Base-by-base conservation (phyloP, 306 rosid genomes). In the Cicer pinnatifidum region DNA sequence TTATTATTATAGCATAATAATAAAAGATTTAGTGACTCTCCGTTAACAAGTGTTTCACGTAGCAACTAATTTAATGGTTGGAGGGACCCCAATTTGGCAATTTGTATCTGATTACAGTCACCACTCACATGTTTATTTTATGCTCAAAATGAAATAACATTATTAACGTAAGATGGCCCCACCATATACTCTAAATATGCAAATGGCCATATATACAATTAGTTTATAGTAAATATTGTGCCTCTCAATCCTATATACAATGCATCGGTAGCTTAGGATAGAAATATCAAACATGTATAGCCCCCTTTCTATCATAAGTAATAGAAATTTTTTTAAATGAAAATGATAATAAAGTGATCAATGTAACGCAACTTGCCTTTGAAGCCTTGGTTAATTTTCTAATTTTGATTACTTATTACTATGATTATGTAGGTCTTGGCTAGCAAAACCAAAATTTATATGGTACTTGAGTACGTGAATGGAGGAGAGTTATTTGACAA, bases 401-500 rank as follows among this genome's bases (percentile, higher is more conserved):
- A 12, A 73, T 56, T 40, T 23, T 76, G 67, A 67, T 38, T 6
- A 62, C 74, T 77, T 40, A n/a, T 61, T 9, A 46, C 13, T 69
- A 40, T 70, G 56, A 70, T 66, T 12, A 39, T 23, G 69, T 88
- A 93, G 98, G 96, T 93, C 11, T 88, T 89, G 80, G 98, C 96
- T 37, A 93, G 97, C 86, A 93, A 90, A 88, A 82, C 87, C 84
- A 93, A 88, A 85, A 89, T 93, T 81, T 90, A 87, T 77, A 89
- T 93, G 96, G 92, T 93, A 62, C 82, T 93, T n/a, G 96, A 91
- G 84, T 89, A 84, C 43, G 97, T 85, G 46, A 86, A 69, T 8
- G 97, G 92, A 1, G 98, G 96, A 57, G 98, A 93, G 56, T 82
- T 93, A 80, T 93, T 90, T 74, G 92, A 90, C 51, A 88, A 77